phyloP scores from a whole-genome alignment of 2,329 filamentous ascomycete genomes.

The Aspergillus sojae region DNA sequence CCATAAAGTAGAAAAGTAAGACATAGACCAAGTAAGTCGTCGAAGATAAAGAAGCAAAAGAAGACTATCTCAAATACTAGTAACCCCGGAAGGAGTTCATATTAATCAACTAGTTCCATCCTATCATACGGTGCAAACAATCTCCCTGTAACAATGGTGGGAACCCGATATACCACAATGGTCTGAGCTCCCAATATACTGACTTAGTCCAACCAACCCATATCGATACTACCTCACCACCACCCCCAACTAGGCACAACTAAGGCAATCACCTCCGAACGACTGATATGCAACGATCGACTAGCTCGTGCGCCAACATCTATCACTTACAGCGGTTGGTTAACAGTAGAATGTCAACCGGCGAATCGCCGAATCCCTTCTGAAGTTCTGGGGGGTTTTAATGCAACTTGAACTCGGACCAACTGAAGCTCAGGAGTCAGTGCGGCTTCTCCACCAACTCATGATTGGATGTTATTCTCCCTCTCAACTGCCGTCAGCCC shows the following conservation, averaged over 20 bases:
- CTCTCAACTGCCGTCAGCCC: not conserved
- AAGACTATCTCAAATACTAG: not conserved
- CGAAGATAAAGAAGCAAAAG: not conserved
- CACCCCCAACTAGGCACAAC: not conserved
- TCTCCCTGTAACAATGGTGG: not conserved
- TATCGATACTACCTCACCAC: not conserved
- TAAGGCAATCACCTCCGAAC: not conserved
- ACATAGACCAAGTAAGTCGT: too few species aligned
- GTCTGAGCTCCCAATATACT: not conserved
- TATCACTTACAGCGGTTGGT: not conserved
- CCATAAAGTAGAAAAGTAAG: too few species aligned
- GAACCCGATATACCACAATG: not conserved
- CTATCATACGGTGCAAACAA: not conserved
- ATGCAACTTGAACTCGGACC: not conserved
- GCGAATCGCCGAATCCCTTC: not conserved
- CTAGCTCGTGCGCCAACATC: slow-evolving; percentile 2
- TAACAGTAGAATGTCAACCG: not conserved
- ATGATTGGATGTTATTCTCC: not conserved
- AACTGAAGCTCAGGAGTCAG: not conserved
- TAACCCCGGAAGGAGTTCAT: not conserved
- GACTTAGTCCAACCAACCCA: too few species aligned
- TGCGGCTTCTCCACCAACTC: not conserved
- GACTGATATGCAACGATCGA: not conserved
- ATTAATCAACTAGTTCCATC: not conserved
- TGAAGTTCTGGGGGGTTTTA: too few species aligned